Evolutionary conservation across 805 yeast species (phyloP), one percentile per base, ranked within the genome.

Genomic region (Saccharomycopsis vini): DNA sequence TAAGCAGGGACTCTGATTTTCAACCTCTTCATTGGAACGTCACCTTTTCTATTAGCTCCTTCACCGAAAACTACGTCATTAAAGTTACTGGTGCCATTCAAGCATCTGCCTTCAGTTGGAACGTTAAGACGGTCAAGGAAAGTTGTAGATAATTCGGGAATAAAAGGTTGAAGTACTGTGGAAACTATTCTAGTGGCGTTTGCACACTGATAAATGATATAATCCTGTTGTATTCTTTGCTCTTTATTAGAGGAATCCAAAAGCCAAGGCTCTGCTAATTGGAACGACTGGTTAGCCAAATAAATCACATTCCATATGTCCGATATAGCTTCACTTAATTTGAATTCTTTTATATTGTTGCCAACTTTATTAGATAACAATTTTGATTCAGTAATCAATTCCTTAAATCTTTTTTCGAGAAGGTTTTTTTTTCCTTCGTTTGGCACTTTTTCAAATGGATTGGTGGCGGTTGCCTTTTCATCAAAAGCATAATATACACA

Each of bases 191-290:
- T 69, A 13, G 79, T 68, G 1, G 77, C 71, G 52, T 90, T 97
- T 6, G 84, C 72, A 1, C 86, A 81, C 6, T 73, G 55, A 49
- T 72, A 77, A 2, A 89, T 75, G 12, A 77, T 70, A 36, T 71
- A 62, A 57, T 78, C 81, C 51, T 71, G 78, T 19, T 51, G 58
- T 13, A 52, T 52, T 6, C 59, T 59, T 2, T 51, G 46, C 3
- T 53, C 49, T 1, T 54, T 53, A 36, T 62, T 64, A 19, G 63
- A 64, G 6, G 13, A 9, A 15, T 21, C 22, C 40, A 68, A 62
- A 6, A 63, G 60, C 97, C 97, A 90, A 0, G 97, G 97, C 53
- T 77, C 80, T 4, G 77, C 62, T 1, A 60, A 64, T 55, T 86
- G 95, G 50, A 88, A 69, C 26, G 81, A 71, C 16, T 65, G 66